Percentiles rank a stretch among this genome's conserved stretches.
These are phyloP conservation scores for Globisporangium rhizosaccharum DNA, from an alignment of 352 stramenopile genomes.

Conservation along the genomic window DNA sequence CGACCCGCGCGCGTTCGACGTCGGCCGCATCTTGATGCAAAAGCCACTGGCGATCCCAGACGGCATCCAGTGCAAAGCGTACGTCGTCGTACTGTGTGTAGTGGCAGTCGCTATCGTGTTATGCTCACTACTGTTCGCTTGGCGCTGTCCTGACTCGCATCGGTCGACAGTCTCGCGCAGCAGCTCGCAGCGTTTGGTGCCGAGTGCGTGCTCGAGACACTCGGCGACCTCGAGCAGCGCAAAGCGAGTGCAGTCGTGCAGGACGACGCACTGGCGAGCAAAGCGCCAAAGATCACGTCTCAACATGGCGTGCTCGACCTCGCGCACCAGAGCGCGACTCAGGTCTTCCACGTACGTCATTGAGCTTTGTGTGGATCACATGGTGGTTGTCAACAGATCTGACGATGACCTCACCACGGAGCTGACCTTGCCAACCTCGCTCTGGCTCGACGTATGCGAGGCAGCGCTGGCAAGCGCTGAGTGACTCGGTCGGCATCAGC, in stretches of 20 bases:
- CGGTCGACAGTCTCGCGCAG: constrained; percentile 28
- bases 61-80: constrained; percentile 50
- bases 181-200: constrained; percentile 49
- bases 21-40: constrained; percentile 71
- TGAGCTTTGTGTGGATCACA: neutral
- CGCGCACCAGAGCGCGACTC: constrained; percentile 31
- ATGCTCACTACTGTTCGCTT: neutral
- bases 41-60: constrained; percentile 36
- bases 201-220: constrained; percentile 62
- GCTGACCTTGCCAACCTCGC: neutral
- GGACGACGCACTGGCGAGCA: constrained; percentile 44
- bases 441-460: neutral
- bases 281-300: constrained; percentile 64
- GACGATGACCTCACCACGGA: neutral
- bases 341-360: constrained; percentile 52
- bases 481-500: constrained; percentile 63
- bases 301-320: constrained; percentile 55
- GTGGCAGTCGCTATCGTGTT: neutral
- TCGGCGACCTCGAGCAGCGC: constrained; percentile 35
- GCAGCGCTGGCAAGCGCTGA: constrained; percentile 73
- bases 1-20: constrained; percentile 76
- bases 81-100: neutral
- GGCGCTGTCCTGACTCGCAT: neutral
- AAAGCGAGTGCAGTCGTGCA: constrained; percentile 50
- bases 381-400: neutral